A percentile compares a stretch with the other conserved stretches of the same genome.
Conservation (phyloP, 1,284 basidiomycete genomes). For the Athelia psychrophila region DNA sequence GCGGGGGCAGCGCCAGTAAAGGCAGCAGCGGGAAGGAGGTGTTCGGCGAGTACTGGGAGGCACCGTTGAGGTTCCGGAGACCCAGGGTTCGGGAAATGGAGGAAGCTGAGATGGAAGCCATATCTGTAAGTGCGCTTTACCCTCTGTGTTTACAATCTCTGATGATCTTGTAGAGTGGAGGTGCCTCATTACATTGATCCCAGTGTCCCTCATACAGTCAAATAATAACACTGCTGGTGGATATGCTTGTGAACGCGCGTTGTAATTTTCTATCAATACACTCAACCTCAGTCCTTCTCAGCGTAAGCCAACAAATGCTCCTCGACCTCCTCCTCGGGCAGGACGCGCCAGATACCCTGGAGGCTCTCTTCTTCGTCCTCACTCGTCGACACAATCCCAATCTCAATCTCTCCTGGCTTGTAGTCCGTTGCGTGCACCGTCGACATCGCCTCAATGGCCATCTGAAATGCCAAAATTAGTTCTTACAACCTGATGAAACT, state of each 20-base stretch:
- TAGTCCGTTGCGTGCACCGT: slow-evolving; percentile 94
- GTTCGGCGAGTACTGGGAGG: slow-evolving; percentile 77
- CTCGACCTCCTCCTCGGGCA: slow-evolving; percentile 84
- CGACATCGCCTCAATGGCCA: slow-evolving; percentile 94
- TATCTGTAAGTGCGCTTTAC: slow-evolving; percentile 57
- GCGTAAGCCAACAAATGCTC: slow-evolving; percentile 86
- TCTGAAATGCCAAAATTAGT: slow-evolving; percentile 45
- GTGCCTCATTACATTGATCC: slow-evolving; percentile 53
- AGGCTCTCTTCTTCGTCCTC: slow-evolving; percentile 67
- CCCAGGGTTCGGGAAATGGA: slow-evolving; percentile 51
- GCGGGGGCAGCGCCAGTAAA: slow-evolving; percentile 10
- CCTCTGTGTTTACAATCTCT: slow-evolving; percentile 8
- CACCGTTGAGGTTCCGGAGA: slow-evolving; percentile 69
- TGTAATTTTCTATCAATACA: background rate
- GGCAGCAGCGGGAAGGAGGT: slow-evolving; percentile 24
- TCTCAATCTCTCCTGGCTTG: slow-evolving; percentile 88
- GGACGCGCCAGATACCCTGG: slow-evolving; percentile 78
- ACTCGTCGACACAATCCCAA: slow-evolving; percentile 75
- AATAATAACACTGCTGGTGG: background rate
- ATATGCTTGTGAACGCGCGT: no score
- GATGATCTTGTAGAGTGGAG: slow-evolving; percentile 56
- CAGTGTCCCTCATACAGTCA: slow-evolving; percentile 7
- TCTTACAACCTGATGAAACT: slow-evolving; percentile 23
- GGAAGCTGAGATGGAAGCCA: slow-evolving; percentile 75
- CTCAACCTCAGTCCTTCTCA: slow-evolving; percentile 75